Evolutionary conservation across 106 monocot species (phyloP).

Genomic region (Allium sativum): DNA sequence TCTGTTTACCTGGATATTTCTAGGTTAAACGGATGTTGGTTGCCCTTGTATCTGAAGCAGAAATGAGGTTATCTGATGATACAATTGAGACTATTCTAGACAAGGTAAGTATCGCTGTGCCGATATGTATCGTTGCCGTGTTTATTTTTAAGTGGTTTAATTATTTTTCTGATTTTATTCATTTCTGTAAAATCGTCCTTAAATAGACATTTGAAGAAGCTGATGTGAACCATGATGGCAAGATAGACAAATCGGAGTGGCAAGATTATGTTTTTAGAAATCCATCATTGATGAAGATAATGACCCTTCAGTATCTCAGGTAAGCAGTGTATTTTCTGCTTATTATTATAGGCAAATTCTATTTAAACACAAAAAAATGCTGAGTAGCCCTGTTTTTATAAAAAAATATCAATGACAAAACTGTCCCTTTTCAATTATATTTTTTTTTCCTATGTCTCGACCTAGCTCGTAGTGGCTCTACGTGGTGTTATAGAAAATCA

Average conservation of each 20-base stretch:
- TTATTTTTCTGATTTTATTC: background rate
- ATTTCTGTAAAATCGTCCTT: constrained; percentile 1
- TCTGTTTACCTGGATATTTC: background rate
- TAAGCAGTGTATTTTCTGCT: constrained; percentile 7
- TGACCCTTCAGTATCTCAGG: constrained; percentile 98
- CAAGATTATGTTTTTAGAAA: constrained; percentile 62
- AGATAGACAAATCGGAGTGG: constrained; percentile 94
- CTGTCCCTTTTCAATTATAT: too few relatives aligned
- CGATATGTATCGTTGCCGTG: too few relatives aligned
- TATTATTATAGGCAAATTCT: too few relatives aligned
- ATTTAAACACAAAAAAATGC: too few relatives aligned
- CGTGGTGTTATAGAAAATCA: too few relatives aligned
- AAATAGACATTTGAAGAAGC: constrained; percentile 84
- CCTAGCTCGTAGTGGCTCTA: too few relatives aligned
- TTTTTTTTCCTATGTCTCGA: too few relatives aligned
- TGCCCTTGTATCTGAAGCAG: constrained; percentile 79
- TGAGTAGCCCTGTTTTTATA: too few relatives aligned
- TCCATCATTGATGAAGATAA: constrained; percentile 92
- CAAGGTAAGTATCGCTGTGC: constrained; percentile 31
- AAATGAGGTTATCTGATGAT: constrained; percentile 82
- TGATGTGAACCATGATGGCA: constrained; percentile 86
- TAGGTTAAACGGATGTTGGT: constrained; percentile 95
- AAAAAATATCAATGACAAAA: too few relatives aligned
- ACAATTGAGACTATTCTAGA: constrained; percentile 81
- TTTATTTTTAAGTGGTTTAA: too few relatives aligned